These are phyloP conservation scores for Glycine latifolia DNA, from an alignment of 306 rosid genomes.

Conservation along the genomic window DNA sequence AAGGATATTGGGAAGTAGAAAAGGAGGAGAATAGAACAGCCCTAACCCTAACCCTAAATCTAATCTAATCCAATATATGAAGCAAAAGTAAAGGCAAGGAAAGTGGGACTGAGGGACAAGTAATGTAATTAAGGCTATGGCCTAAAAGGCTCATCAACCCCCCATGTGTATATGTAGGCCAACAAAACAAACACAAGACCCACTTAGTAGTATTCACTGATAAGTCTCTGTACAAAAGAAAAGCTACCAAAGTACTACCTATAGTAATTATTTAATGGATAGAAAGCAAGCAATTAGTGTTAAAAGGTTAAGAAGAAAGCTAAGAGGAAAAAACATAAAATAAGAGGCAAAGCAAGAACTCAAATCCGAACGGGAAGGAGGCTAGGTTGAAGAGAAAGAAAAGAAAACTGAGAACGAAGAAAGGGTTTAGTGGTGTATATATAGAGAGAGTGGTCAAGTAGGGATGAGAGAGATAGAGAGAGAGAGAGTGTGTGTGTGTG, in stretches of 20 bases:
- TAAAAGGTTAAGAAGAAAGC: conserved; percentile 31
- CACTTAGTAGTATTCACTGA: conserved; percentile 32
- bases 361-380: conserved; percentile 3
- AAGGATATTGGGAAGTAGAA: background rate
- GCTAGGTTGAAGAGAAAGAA: conserved; percentile 42
- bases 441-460: conserved; percentile 51
- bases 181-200: conserved; percentile 40
- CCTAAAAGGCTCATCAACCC: background rate
- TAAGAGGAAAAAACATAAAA: background rate
- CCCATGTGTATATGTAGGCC: conserved; percentile 38
- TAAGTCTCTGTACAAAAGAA: conserved; percentile 1
- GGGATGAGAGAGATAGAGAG: background rate
- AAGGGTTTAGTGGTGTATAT: conserved; percentile 50
- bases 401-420: background rate
- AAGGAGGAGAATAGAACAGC: background rate
- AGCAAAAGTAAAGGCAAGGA: conserved; percentile 33
- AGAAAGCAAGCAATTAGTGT: background rate
- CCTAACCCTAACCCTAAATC: conserved; percentile 64
- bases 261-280: background rate
- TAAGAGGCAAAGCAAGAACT: background rate
- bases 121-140: background rate
- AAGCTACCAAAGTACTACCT: conserved; percentile 8
- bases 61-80: conserved; percentile 17
- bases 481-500: background rate
- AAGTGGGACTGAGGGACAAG: background rate